These are phyloP conservation scores for Hymenoscyphus infarciens DNA, from an alignment of 2,329 filamentous ascomycete species.

Conservation along the genomic window DNA sequence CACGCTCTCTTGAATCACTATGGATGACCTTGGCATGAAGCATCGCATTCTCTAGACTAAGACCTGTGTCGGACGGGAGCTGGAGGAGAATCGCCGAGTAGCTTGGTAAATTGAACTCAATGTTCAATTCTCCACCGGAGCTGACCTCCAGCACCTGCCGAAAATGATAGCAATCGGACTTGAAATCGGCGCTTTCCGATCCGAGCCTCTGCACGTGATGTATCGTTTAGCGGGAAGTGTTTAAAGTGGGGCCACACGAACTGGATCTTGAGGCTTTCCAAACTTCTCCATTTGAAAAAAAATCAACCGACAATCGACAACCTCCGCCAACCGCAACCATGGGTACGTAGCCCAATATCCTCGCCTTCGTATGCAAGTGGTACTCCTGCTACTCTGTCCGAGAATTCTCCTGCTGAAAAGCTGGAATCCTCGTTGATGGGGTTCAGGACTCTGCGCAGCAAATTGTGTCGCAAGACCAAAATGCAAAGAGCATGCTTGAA, in stretches of 20 bases:
- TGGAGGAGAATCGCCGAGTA: background rate
- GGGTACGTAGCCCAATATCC: slow-evolving; percentile 35
- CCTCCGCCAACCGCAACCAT: slow-evolving; percentile 35
- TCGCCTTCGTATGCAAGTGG: slow-evolving; percentile 38
- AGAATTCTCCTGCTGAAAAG: slow-evolving; percentile 20
- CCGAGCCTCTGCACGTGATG: background rate
- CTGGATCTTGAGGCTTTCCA: too few species aligned
- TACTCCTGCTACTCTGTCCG: slow-evolving; percentile 25
- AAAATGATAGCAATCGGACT: too few species aligned
- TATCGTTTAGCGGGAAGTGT: too few species aligned
- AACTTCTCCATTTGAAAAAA: slow-evolving; percentile 9
- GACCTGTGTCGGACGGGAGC: background rate
- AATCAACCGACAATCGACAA: slow-evolving; percentile 19
- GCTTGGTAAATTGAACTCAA: too few species aligned
- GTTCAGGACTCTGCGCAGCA: slow-evolving; percentile 34
- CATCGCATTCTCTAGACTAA: too few species aligned
- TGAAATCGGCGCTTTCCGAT: too few species aligned
- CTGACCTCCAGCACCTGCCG: background rate
- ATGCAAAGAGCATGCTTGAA: slow-evolving; percentile 60
- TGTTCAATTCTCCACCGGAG: background rate
- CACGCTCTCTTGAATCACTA: background rate
- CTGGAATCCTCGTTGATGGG: slow-evolving; percentile 19
- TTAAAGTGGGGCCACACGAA: too few species aligned
- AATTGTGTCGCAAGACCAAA: slow-evolving; percentile 35
- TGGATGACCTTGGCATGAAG: background rate